Evolutionary conservation across 2,329 filamentous ascomycete species (phyloP), one percentile per base, ranked within the genome.

Genomic region (Bipolaris oryzae): DNA sequence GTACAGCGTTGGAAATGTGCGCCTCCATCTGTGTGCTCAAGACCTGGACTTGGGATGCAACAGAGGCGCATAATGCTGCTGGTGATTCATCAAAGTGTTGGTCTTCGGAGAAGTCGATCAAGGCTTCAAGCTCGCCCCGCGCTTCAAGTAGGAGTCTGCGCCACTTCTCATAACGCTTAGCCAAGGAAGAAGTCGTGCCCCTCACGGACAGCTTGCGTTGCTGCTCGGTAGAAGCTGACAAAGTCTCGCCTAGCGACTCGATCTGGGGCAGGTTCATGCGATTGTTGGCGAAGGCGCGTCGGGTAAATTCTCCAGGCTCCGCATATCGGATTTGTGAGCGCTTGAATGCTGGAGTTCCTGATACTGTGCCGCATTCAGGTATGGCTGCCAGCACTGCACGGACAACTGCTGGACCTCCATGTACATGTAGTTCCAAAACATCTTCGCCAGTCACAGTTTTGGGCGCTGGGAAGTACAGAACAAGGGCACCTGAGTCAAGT

Each of bases 61-160:
- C 90, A 46, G 87, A 91, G 0, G 72, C 74, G 42, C 96, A 82
- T 20, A 98, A 81, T 53, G 90, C 84, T 0, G 82, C 78, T 0
- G 92, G 90, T 2, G 91, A 89, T 76, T 96, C 92, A 66, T 98
- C 93, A 70, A 99, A 96, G 78, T 98, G 91, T 77, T 99, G 94
- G 70, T 98, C 95, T 74, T 99, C 95, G 1, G 91, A 90, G 74
- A 99, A 99, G 76, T 99, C 95, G 60, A 99, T 98, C 64, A 99
- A 79, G 0, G 95, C 95, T 77, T 99, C 95, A 37, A 99, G 83
- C 77, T 98, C 93, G 9, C 92, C 95, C 1, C 95, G 86, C 9
- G 93, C 93, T 60, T 89, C 83, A 6, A 98, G 80, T 16, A 99
- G 78, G 62, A 87, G 82, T 61, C 85, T 80, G 23, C 94, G 87